Base-by-base conservation (phyloP, 1,284 basidiomycete genomes). In the Phenoliferia sp. region DNA sequence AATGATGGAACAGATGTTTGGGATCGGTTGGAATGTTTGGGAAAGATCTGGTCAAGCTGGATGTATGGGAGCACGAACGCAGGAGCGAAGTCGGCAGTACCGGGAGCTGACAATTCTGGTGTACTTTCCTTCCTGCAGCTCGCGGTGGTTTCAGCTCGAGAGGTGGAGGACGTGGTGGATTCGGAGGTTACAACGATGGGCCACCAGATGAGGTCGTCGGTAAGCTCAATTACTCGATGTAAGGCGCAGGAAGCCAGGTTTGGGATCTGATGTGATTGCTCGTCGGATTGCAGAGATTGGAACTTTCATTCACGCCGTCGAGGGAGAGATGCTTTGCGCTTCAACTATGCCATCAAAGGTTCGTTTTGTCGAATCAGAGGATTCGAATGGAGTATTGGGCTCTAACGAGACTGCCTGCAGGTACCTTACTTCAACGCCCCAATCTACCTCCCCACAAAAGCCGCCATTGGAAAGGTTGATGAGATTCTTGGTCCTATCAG, bases 341-440 rank as follows among this genome's bases (percentile, higher is more conserved):
- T 92, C 93, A 16, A 82, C 87, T 44, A 86, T 93, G 78, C 82
- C 88, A 2, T 88, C 93, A 80, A 94, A 92, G 83, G 91, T 76
- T 15, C 32, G 71, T 26, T 17, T 44, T 44, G 12, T 44, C 12
- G 12, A 44, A 12, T 44, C 39, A 12, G 39, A 44, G 39, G 39
- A 44, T 12, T 22, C 22, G 39, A 12, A 44, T 12, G 12, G 22
- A 22, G 39, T 22, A 44, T 44, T 44, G 39, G 22, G 12, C 48
- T n/a, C n/a, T 52, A 5, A 7, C 48, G 48, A 52, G 48, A 44
- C 10, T 70, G n/a, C 12, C 68, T 75, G 67, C 75, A 80, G 75
- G 80, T 99, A 19, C 96, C 96, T 0, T 96, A 96, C 82, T 99
- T 99, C 84, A 99, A 99, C 80, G 95, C 96, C 0, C 95, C 96